A percentile compares a stretch with the other conserved stretches of the same genome.
Conservation (phyloP, 805 yeast species). For the Myxozyma lipomycoides region DNA sequence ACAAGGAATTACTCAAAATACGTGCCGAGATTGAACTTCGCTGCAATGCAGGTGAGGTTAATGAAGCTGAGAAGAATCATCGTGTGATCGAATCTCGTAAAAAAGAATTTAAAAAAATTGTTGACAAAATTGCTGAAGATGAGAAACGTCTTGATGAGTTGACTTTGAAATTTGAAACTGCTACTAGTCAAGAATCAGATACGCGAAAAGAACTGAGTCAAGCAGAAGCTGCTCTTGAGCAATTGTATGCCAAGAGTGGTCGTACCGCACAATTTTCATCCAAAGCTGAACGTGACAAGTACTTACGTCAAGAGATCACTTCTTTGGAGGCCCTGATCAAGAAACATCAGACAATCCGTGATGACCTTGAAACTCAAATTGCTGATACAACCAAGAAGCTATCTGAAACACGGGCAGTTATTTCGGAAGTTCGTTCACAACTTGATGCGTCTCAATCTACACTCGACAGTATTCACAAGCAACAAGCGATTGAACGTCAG, state of each 20-base stretch:
- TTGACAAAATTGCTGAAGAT: conserved; percentile 9
- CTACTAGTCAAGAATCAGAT: conserved; percentile 16
- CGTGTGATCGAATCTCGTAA: conserved; percentile 22
- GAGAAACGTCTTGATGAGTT: conserved; percentile 13
- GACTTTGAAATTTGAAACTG: conserved; percentile 19
- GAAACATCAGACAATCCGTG: conserved; percentile 33
- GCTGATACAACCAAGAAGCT: conserved; percentile 8
- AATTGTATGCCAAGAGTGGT: conserved; percentile 66
- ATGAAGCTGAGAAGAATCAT: not conserved
- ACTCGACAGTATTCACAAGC: conserved; percentile 17
- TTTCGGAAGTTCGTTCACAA: conserved; percentile 13
- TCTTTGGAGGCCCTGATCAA: conserved; percentile 37
- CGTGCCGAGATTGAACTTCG: conserved; percentile 38
- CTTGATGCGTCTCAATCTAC: conserved; percentile 29
- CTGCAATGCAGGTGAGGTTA: conserved; percentile 30
- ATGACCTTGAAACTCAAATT: conserved; percentile 31
- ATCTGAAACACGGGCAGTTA: conserved; percentile 22
- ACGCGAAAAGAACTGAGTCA: conserved; percentile 7
- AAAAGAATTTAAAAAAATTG: conserved; percentile 20
- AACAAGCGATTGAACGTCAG: conserved; percentile 21
- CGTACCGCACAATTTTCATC: conserved; percentile 57
- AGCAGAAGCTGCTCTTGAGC: conserved; percentile 29
- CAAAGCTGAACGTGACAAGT: conserved; percentile 57
- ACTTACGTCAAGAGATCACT: conserved; percentile 57
- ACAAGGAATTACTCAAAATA: conserved; percentile 42